These are phyloP conservation scores for Penicillium sp. DNA, from an alignment of 2,329 filamentous ascomycete genomes.

Conservation along the genomic window DNA sequence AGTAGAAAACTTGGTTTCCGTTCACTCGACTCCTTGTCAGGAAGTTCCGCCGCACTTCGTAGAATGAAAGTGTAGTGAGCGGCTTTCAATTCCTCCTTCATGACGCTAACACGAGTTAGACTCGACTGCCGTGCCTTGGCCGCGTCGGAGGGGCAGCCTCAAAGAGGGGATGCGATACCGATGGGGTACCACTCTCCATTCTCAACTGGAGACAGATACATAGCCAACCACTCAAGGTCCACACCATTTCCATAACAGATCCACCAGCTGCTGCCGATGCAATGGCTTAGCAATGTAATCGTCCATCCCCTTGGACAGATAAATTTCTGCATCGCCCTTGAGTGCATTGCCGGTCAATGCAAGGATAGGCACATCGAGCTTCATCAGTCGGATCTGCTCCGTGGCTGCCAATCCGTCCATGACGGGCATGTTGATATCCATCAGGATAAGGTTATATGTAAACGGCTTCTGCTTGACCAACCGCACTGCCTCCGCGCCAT, in stretches of 20 bases:
- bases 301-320: conserved; percentile 54
- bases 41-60: no score
- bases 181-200: not conserved
- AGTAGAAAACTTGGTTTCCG: no score
- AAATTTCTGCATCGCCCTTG: conserved; percentile 53
- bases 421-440: conserved; percentile 50
- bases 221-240: conserved; percentile 18
- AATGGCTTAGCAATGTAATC: conserved; percentile 56
- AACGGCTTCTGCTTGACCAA: conserved; percentile 43
- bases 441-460: conserved; percentile 45
- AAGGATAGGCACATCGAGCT: conserved; percentile 48
- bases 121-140: not conserved
- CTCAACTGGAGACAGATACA: not conserved
- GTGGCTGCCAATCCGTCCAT: conserved; percentile 48
- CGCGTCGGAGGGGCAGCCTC: not conserved
- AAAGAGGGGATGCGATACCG: not conserved
- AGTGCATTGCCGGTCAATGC: conserved; percentile 57
- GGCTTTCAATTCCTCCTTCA: not conserved
- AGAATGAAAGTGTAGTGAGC: no score
- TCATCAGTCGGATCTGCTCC: conserved; percentile 40
- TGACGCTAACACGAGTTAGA: not conserved
- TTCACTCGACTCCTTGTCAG: no score
- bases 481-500: conserved; percentile 45
- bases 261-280: conserved; percentile 47
- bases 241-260: conserved; percentile 42